Conservation (phyloP, 768 basidiomycete genomes). For the Boletus subcaerulescens region DNA sequence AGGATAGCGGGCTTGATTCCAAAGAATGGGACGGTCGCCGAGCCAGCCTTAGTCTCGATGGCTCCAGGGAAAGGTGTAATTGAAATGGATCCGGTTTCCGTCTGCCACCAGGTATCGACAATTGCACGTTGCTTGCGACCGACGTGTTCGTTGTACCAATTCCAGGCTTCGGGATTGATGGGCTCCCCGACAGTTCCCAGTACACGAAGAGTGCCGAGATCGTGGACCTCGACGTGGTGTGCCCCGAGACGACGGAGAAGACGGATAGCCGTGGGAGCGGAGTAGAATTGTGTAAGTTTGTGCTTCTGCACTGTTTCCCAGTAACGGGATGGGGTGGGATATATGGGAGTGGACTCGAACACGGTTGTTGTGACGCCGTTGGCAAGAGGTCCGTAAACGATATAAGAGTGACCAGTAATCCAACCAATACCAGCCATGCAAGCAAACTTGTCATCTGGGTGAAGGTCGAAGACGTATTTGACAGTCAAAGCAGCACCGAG, state of each 20-base stretch:
- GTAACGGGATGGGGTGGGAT: slow-evolving; percentile 94
- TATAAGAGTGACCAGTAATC: slow-evolving; percentile 98
- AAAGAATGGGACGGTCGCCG: slow-evolving; percentile 97
- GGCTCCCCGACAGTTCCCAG: slow-evolving; percentile 96
- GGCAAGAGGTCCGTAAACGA: slow-evolving; percentile 92
- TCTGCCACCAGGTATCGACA: slow-evolving; percentile 97
- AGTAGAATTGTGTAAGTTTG: slow-evolving; percentile 95
- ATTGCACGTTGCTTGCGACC: slow-evolving; percentile 86
- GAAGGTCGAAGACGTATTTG: slow-evolving; percentile 97
- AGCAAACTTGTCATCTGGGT: slow-evolving; percentile 92
- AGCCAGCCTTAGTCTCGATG: slow-evolving; percentile 92
- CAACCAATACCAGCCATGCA: slow-evolving; percentile 99
- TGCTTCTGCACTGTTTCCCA: slow-evolving; percentile 95
- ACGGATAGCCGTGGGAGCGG: slow-evolving; percentile 92
- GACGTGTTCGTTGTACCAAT: slow-evolving; percentile 97
- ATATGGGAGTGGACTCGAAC: slow-evolving; percentile 96
- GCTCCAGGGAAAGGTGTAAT: slow-evolving; percentile 96
- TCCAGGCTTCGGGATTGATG: slow-evolving; percentile 98
- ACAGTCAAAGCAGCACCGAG: slow-evolving; percentile 89
- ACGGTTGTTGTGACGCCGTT: slow-evolving; percentile 83
- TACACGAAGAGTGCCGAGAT: slow-evolving; percentile 79
- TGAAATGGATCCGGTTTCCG: slow-evolving; percentile 95
- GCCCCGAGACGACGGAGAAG: slow-evolving; percentile 83
- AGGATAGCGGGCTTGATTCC: slow-evolving; percentile 88
- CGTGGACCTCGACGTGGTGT: slow-evolving; percentile 79